Base-by-base conservation (phyloP, 176 grass and related monocot species). In the Carex cristatella region DNA sequence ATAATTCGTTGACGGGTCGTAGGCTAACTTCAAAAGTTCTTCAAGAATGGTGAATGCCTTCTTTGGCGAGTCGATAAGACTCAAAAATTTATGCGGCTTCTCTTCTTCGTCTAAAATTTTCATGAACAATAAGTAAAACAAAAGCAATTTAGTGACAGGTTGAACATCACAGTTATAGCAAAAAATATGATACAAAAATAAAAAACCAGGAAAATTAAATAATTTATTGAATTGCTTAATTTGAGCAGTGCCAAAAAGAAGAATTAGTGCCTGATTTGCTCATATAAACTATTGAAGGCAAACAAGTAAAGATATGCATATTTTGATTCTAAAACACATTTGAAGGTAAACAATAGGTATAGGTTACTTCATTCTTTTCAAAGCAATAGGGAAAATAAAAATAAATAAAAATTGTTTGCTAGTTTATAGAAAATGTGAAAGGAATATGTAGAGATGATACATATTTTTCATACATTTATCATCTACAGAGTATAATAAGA, bases 11-110 rank as follows among this genome's bases (percentile, higher is more conserved):
- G 81, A 69, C 0, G 51, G 54, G 5, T 81, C 59, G 44, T 81
- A 81, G 4, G 80, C 80, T 16, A 83, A 83, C 46, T 53, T 40
- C 28, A 83, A 64, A 48, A 83, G 81, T 54, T 83, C 81, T 69
- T 83, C 19, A 83, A 83, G 65, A 53, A 83, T 83, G 42, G 53
- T 33, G 12, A 83, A 83, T 33, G 80, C 57, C 80, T 83, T 83
- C 38, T 83, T 83, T 4, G 61, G 63, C 1, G 79, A 82, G 60
- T 82, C 79, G 65, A 82, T 49, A 49, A 82, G 57, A 49, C 60
- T 63, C 10, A 65, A 65, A 9, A 67, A 56, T 33, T 55, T 69
- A n/a, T 14, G 61, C 35, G 44, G 5, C 61, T 37, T 67, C 42
- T 83, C 42, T 83, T 83, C 11, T 55, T 69, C 38, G 40, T 67